phyloP scores from a whole-genome alignment of 208 protist genomes.

The Chromosphaera perkinsii region DNA sequence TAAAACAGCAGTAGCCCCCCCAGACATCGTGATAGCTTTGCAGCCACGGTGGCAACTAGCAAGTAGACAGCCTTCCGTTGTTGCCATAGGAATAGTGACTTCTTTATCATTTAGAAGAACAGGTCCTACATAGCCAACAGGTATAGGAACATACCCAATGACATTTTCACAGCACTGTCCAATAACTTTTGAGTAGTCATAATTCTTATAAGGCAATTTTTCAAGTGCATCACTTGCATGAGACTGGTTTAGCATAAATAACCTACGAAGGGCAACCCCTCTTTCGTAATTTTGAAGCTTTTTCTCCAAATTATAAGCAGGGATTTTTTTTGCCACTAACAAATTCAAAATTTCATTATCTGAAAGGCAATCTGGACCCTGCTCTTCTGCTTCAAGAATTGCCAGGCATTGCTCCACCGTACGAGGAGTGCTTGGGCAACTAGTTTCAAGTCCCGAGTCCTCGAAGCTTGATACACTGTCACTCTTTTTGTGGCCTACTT shows the following conservation, averaged over 20 bases:
- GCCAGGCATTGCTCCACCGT: not conserved
- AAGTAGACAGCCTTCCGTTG: slow-evolving; percentile 92
- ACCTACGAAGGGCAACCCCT: not conserved
- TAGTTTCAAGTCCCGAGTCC: not conserved
- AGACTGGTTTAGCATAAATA: not conserved
- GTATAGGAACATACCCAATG: slow-evolving; percentile 89
- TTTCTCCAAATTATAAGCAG: slow-evolving; percentile 29
- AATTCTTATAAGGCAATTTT: not conserved
- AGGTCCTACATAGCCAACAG: slow-evolving; percentile 82
- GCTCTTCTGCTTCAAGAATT: not conserved
- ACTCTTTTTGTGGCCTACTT: not conserved
- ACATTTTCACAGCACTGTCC: slow-evolving; percentile 91
- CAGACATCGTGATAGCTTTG: slow-evolving; percentile 75
- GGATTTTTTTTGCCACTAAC: slow-evolving; percentile 11
- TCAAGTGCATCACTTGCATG: not conserved
- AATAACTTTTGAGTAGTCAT: slow-evolving; percentile 64
- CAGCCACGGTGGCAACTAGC: slow-evolving; percentile 89
- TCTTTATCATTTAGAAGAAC: slow-evolving; percentile 79
- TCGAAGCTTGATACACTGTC: not conserved
- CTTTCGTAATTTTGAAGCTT: slow-evolving; percentile 5
- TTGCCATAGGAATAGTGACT: slow-evolving; percentile 87
- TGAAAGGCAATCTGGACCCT: slow-evolving; percentile 4
- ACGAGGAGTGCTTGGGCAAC: not conserved
- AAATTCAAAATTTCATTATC: slow-evolving; percentile 11
- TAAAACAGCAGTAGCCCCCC: slow-evolving; percentile 67